phyloP scores from a whole-genome alignment of 2,329 filamentous ascomycete genomes.

The Magnaporthiopsis poae region DNA sequence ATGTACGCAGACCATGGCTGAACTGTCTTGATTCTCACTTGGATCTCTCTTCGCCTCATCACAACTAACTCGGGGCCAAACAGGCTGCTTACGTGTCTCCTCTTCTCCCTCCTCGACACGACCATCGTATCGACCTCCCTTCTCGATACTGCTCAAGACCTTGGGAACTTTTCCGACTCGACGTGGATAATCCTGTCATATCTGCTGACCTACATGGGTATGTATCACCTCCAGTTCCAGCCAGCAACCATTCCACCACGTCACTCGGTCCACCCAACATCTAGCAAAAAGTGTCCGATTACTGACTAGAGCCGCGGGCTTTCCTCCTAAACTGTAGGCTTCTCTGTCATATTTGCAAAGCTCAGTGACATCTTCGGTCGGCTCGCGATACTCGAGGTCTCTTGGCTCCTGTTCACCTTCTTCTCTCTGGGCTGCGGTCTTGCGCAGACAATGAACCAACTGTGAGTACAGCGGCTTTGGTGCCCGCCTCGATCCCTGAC shows the following conservation, averaged over 20 bases:
- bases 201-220: slow-evolving; percentile 18
- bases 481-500: neutral
- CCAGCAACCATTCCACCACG: neutral
- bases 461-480: slow-evolving; percentile 15
- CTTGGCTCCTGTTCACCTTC: slow-evolving; percentile 28
- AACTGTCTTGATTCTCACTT: neutral
- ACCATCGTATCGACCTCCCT: slow-evolving; percentile 18
- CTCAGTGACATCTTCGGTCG: slow-evolving; percentile 32
- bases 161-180: slow-evolving; percentile 14
- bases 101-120: slow-evolving; percentile 18
- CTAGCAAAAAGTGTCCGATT: neutral
- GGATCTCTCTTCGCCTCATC: neutral
- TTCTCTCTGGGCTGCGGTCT: slow-evolving; percentile 32
- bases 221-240: neutral
- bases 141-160: slow-evolving; percentile 14
- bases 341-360: slow-evolving; percentile 18
- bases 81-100: slow-evolving; percentile 16
- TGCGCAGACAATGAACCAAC: slow-evolving; percentile 22
- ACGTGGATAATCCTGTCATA: slow-evolving; percentile 17
- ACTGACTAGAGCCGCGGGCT: neutral
- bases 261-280: neutral
- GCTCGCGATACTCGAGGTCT: slow-evolving; percentile 25
- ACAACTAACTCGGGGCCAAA: slow-evolving; percentile 1
- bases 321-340: slow-evolving; percentile 11
- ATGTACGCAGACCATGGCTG: neutral